Conservation (phyloP, 2,329 filamentous ascomycete genomes). For the Helotiales sp. region DNA sequence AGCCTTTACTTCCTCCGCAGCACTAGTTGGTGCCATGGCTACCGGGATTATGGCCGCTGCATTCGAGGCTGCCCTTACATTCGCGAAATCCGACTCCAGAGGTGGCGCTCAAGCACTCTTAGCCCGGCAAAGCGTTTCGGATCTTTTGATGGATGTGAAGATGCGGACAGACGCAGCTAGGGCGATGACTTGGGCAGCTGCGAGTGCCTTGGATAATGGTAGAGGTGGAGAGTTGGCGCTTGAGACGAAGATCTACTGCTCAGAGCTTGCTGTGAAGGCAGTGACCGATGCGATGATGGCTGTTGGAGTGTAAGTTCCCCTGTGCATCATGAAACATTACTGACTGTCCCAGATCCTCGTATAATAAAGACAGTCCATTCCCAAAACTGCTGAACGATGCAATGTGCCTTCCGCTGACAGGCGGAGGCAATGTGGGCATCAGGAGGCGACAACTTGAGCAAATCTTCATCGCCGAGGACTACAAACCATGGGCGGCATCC, state of each 20-base stretch:
- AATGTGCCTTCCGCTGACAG: slow-evolving; percentile 55
- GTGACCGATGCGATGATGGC: slow-evolving; percentile 56
- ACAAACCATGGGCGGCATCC: slow-evolving; percentile 53
- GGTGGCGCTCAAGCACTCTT: slow-evolving; percentile 53
- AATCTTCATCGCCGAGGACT: slow-evolving; percentile 50
- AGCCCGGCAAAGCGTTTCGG: slow-evolving; percentile 55
- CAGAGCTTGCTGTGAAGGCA: slow-evolving; percentile 54
- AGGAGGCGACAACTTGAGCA: slow-evolving; percentile 54
- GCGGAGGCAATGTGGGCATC: slow-evolving; percentile 60
- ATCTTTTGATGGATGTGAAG: slow-evolving; percentile 57
- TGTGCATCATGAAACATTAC: background rate
- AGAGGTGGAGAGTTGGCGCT: slow-evolving; percentile 52
- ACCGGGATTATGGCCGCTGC: slow-evolving; percentile 58
- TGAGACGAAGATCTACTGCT: slow-evolving; percentile 57
- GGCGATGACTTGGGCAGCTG: slow-evolving; percentile 57
- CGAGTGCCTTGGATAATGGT: slow-evolving; percentile 47
- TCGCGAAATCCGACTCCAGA: slow-evolving; percentile 53
- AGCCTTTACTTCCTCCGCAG: slow-evolving; percentile 49
- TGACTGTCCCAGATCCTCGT: slow-evolving; percentile 25
- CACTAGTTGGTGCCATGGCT: slow-evolving; percentile 59
- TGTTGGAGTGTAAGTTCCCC: slow-evolving; percentile 52
- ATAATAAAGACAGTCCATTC: slow-evolving; percentile 44
- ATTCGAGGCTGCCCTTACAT: slow-evolving; percentile 57
- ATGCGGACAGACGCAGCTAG: slow-evolving; percentile 55
- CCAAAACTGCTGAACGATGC: slow-evolving; percentile 51